Base-by-base conservation (phyloP, 805 yeast genomes). In the Komagataella ulmi region DNA sequence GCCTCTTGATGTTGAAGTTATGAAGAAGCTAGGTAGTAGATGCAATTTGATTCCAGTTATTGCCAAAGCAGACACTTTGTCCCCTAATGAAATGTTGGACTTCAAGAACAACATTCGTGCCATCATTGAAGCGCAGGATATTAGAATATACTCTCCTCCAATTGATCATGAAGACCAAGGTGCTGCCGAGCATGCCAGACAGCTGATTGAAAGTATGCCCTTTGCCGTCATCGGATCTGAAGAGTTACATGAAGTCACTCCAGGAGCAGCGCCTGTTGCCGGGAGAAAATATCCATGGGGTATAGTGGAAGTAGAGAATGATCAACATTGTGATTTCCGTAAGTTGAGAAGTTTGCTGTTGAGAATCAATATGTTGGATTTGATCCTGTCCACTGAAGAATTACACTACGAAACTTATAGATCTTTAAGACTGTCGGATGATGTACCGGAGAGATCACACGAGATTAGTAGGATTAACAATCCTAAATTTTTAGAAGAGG, bases 401-500 rank as follows among this genome's bases (percentile, higher is more conserved):
- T 62, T 80, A 52, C 96, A 87, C 66, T 89, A 83, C 63, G 93
- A 85, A 66, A 75, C 83, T 21, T 88, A 79, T 66, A 84, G 97
- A 74, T 70, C 83, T 48, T 62, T 79, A 57, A 84, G 85, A 70
- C 73, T 86, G 69, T 87, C 77, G 62, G 72, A 54, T 63, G 65
- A 64, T 43, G 56, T 61, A 43, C 66, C 69, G 44, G 70, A 77
- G 6, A 75, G 77, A 30, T 73, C 63, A 47, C 82, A 81, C 58
- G 58, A 68, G n/a, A 58, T 69, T 40, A 65, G 88, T 77, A 67
- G 76, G 62, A 66, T 73, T 50, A 76, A 72, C 61, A 90, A 93
- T 67, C 98, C 98, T 49, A 85, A 88, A 69, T 93, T 86, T 73
- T 85, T 89, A 68, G 97, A 93, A 69, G 98, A 91, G 67, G 99